Evolutionary conservation across 163 green algal genomes (phyloP).

Genomic region (Prototheca stagnorum): DNA sequence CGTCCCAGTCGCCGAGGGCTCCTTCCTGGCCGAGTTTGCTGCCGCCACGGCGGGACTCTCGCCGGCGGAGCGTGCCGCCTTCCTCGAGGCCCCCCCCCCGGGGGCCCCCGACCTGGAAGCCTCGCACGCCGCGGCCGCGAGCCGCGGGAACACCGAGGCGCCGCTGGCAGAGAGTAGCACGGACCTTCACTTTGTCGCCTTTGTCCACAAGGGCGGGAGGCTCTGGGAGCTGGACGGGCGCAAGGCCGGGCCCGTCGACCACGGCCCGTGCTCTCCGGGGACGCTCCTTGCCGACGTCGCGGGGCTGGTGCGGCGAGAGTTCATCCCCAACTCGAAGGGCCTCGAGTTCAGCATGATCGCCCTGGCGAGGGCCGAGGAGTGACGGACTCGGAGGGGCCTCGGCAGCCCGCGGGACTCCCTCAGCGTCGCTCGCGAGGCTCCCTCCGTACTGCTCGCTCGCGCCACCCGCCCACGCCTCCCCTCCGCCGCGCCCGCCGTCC

Average conservation of each 20-base stretch:
- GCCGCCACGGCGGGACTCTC: slow-evolving; percentile 32
- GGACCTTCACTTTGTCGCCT: slow-evolving; percentile 49
- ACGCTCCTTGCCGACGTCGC: slow-evolving; percentile 47
- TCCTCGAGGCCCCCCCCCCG: slow-evolving; percentile 57
- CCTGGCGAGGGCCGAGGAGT: slow-evolving; percentile 14
- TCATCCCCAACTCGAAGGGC: slow-evolving; percentile 39
- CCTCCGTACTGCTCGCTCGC: background rate
- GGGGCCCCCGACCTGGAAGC: slow-evolving; percentile 55
- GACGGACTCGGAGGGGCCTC: background rate
- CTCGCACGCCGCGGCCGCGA: slow-evolving; percentile 57
- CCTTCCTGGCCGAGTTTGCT: slow-evolving; percentile 59
- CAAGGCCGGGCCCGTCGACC: slow-evolving; percentile 48
- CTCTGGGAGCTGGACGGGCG: slow-evolving; percentile 17
- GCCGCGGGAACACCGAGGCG: slow-evolving; percentile 42
- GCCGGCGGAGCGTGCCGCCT: slow-evolving; percentile 35
- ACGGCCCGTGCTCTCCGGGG: slow-evolving; percentile 35
- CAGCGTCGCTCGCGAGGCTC: background rate
- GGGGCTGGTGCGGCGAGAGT: slow-evolving; percentile 40
- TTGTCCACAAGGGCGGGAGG: slow-evolving; percentile 28
- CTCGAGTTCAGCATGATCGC: slow-evolving; percentile 62
- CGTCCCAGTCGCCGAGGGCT: slow-evolving; percentile 19
- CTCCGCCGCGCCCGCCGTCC: too few relatives aligned
- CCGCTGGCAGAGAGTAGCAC: slow-evolving; percentile 52
- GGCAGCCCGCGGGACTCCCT: too few relatives aligned
- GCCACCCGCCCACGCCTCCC: too few relatives aligned